These are phyloP conservation scores for Chytridium lagenaria DNA, from an alignment of 371 early-diverging fungal species.

Conservation along the genomic window DNA sequence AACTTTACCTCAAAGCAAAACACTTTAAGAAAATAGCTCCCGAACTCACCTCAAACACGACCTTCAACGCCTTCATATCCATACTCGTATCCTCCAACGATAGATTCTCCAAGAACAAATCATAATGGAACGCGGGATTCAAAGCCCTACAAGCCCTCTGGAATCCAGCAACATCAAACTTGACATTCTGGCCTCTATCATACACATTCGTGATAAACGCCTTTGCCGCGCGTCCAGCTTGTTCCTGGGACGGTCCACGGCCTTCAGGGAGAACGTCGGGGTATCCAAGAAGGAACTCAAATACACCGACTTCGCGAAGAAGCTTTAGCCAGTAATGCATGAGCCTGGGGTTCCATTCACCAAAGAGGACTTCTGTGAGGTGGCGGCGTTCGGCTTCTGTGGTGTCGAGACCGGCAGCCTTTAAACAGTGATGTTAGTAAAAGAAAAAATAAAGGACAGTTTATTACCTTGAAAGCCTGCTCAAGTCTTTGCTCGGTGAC, in stretches of 20 bases:
- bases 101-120: slow-evolving; percentile 29
- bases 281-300: slow-evolving; percentile 21
- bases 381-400: slow-evolving; percentile 9
- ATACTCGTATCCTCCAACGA: background rate
- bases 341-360: slow-evolving; percentile 16
- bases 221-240: slow-evolving; percentile 8
- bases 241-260: background rate
- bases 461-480: slow-evolving; percentile 15
- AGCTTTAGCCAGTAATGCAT: slow-evolving; percentile 11
- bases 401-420: slow-evolving; percentile 28
- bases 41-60: slow-evolving; percentile 13
- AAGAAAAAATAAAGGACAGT: background rate
- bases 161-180: slow-evolving; percentile 33
- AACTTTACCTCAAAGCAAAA: background rate
- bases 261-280: background rate
- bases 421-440: background rate
- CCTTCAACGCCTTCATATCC: background rate
- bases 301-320: slow-evolving; percentile 24
- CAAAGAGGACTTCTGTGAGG: slow-evolving; percentile 18
- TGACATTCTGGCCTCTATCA: slow-evolving; percentile 31
- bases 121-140: slow-evolving; percentile 27
- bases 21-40: background rate
- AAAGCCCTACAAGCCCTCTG: slow-evolving; percentile 24
- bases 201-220: slow-evolving; percentile 31
- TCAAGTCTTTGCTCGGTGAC: slow-evolving; percentile 27